Percentiles rank a stretch among this genome's conserved stretches.
Conservation (phyloP, 2,329 filamentous ascomycete genomes). For the Aurifilum marmelostoma region DNA sequence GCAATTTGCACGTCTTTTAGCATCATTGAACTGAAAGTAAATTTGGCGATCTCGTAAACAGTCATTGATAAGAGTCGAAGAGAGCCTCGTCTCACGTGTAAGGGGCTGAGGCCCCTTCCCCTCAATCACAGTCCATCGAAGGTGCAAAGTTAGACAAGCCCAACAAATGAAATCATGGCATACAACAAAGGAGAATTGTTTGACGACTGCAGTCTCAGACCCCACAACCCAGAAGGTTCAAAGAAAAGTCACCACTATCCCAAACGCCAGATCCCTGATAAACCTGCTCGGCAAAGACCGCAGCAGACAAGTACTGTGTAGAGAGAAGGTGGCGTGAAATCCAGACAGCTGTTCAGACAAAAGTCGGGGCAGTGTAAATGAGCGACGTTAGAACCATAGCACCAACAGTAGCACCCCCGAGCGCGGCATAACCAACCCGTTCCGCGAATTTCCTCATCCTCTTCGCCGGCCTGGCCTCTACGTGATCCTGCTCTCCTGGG, state of each 20-base stretch:
- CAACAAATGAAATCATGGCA: not conserved
- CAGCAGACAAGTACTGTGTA: not conserved
- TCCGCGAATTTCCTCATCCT: conserved; percentile 37
- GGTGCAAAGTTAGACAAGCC: not conserved
- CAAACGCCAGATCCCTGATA: not conserved
- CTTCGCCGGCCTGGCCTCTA: conserved; percentile 35
- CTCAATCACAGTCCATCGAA: not conserved
- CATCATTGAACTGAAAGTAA: not conserved
- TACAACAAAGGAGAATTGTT: not conserved
- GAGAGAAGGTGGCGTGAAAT: not conserved
- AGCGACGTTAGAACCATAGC: conserved; percentile 42
- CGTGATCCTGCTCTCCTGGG: not conserved
- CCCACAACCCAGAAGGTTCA: not conserved
- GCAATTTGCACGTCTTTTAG: not conserved
- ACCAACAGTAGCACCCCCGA: conserved; percentile 42
- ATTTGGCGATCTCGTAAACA: not conserved
- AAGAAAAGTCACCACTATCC: not conserved
- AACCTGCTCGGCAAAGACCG: not conserved
- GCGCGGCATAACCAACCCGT: conserved; percentile 41
- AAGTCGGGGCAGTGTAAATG: conserved; percentile 44
- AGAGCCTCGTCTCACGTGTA: not conserved
- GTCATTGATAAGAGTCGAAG: not conserved
- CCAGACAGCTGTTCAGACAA: not conserved
- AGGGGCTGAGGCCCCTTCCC: not conserved
- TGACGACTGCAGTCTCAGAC: not conserved